These are phyloP conservation scores for Crithidia expoeki DNA, from an alignment of 208 protist species.

Conservation along the genomic window DNA sequence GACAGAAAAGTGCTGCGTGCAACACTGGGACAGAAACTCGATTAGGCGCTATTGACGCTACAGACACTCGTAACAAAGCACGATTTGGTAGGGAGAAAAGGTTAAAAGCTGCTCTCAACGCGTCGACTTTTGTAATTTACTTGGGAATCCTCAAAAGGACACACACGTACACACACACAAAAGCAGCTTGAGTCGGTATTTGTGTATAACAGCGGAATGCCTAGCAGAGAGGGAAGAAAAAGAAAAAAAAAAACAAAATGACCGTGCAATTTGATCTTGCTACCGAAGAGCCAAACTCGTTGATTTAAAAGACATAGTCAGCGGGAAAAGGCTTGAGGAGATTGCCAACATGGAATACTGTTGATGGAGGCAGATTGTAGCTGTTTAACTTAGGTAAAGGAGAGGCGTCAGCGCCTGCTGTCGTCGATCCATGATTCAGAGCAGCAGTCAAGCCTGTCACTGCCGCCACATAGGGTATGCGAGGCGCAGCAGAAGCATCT, in stretches of 20 bases:
- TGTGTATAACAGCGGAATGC: not conserved
- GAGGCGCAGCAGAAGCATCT: not conserved
- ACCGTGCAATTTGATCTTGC: not conserved
- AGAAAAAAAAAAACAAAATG: not conserved
- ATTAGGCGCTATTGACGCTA: too few species aligned
- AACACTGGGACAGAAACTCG: too few species aligned
- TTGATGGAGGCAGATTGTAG: not conserved
- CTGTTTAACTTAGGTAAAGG: not conserved
- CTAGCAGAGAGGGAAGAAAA: not conserved
- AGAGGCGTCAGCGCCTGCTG: not conserved
- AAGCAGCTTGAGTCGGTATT: not conserved
- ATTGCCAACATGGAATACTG: conserved; percentile 20
- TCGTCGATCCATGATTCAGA: not conserved
- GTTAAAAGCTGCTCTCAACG: too few species aligned
- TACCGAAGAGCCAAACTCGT: not conserved
- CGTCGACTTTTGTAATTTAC: too few species aligned
- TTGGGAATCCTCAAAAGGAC: too few species aligned
- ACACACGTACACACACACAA: too few species aligned
- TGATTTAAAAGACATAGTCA: not conserved
- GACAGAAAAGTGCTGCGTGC: too few species aligned
- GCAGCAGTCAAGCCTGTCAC: not conserved
- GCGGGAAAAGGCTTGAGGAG: conserved; percentile 19
- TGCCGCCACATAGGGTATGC: conserved; percentile 25
- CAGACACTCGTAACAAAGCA: too few species aligned
- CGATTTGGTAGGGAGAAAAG: too few species aligned